A percentile compares a stretch with the other conserved stretches of the same genome.
These are phyloP conservation scores for Populus tremula DNA, from an alignment of 345 rosid genomes.

Conservation along the genomic window DNA sequence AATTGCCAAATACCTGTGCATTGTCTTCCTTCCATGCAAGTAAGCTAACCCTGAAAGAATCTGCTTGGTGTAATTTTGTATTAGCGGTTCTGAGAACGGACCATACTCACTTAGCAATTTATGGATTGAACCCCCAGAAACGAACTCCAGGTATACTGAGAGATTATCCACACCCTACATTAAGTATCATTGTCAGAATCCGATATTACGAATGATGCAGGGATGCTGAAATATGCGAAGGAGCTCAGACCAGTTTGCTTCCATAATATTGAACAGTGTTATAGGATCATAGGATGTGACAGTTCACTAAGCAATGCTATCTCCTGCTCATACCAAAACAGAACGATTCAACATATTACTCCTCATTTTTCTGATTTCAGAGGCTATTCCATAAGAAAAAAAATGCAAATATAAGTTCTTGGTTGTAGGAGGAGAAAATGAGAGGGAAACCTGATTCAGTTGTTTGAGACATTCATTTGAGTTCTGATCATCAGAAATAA, in stretches of 20 bases:
- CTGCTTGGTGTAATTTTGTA: conserved; percentile 87
- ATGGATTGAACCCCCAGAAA: too few species aligned
- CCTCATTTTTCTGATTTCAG: background rate
- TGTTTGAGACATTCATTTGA: conserved; percentile 86
- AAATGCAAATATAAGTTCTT: too few species aligned
- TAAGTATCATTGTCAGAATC: background rate
- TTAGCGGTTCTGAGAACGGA: conserved; percentile 79
- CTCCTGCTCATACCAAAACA: conserved; percentile 51
- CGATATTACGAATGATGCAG: too few species aligned
- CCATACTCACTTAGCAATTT: conserved; percentile 39
- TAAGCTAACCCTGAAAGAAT: conserved; percentile 81
- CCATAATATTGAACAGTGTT: conserved; percentile 89
- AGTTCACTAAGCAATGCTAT: conserved; percentile 83
- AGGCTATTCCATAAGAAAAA: conserved; percentile 3
- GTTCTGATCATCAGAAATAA: conserved; percentile 71
- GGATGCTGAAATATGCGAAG: conserved; percentile 2
- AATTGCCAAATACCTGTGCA: conserved; percentile 60
- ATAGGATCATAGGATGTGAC: conserved; percentile 45
- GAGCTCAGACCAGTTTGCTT: conserved; percentile 81
- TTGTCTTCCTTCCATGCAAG: conserved; percentile 84
- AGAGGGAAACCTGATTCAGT: conserved; percentile 65
- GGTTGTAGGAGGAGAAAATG: too few species aligned
- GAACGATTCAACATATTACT: too few species aligned
- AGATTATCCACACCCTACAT: conserved; percentile 73
- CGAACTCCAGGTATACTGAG: conserved; percentile 37